Base-by-base conservation (phyloP, 179 eudicot genomes). In the Patellifolia procumbens region DNA sequence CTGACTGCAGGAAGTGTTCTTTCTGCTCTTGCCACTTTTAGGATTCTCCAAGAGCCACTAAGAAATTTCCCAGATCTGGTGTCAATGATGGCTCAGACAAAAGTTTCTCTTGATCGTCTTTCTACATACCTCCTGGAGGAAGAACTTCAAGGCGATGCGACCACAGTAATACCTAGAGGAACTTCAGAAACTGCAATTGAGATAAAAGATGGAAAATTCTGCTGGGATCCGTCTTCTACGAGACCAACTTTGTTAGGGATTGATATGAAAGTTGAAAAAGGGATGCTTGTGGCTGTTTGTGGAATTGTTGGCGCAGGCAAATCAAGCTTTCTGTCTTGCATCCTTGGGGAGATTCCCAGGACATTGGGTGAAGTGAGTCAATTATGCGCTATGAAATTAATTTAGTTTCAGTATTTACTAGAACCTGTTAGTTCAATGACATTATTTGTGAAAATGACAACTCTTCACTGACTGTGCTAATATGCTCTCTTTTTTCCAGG, bases 61-160 rank as follows among this genome's bases (percentile, higher is more conserved):
- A 86, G 97, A 78, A 94, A 89, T 84, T 92, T 94, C 76, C 98
- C 98, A 2, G 97, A 94, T 71, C 81, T 92, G 81, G 94, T 94
- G 51, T 91, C 97, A 29, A 91, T 93, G 99, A 91, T 95, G 95
- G 97, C 97, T 45, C 99, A 95, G 78, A 91, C 99, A 55, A 95
- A 86, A 86, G 97, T 95, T 12, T 93, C 99, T 63, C 89, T 95
- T 56, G 99, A 91, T 85, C 87, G 99, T 73, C 89, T 95, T 74
- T 70, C 97, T 53, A 83, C 85, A 12, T 95, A 86, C 74, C 86
- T 95, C 73, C 85, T 74, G 81, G 95, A 89, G 68, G 93, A 91
- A 76, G 99, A 95, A 87, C 82, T 95, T 77, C 95, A 79, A 68
- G 88, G 81, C 63, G 97, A 93, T 85, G 97, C 97, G 31, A 90